A percentile compares a stretch with the other conserved stretches of the same genome.
These are phyloP conservation scores for Monosporascus sp. DNA, from an alignment of 2,329 filamentous ascomycete genomes.

Conservation along the genomic window DNA sequence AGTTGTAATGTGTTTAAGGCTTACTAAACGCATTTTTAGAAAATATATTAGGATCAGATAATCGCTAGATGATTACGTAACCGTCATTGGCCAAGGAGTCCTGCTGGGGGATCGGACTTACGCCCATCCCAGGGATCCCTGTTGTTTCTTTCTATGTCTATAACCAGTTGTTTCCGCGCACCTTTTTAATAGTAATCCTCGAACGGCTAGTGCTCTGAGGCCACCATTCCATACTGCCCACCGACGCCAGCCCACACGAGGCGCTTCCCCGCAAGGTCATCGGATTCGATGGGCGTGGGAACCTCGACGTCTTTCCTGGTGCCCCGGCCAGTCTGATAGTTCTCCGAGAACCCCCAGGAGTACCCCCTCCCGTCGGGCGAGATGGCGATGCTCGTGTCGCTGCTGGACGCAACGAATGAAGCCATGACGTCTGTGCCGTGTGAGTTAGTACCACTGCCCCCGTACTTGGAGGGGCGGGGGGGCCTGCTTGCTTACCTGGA, in stretches of 20 bases:
- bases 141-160: no score
- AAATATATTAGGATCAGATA: no score
- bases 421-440: constrained; percentile 41
- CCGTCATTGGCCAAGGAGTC: no score
- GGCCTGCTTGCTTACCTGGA: constrained; percentile 37
- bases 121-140: no score
- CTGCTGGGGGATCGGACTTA: no score
- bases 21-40: no score
- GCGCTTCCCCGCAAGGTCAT: constrained; percentile 68
- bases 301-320: constrained; percentile 72
- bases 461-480: not conserved
- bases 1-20: no score
- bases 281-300: constrained; percentile 80
- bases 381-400: constrained; percentile 70
- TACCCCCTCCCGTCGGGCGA: constrained; percentile 64
- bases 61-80: no score
- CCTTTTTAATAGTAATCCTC: no score
- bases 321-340: constrained; percentile 76
- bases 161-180: no score
- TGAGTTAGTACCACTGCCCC: constrained; percentile 12
- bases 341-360: constrained; percentile 75
- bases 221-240: constrained; percentile 73
- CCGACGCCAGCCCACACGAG: constrained; percentile 79
- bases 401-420: constrained; percentile 54
- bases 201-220: constrained; percentile 13